Evolutionary conservation across 805 yeast species (phyloP).

Genomic region (Candida sakaeoensis): DNA sequence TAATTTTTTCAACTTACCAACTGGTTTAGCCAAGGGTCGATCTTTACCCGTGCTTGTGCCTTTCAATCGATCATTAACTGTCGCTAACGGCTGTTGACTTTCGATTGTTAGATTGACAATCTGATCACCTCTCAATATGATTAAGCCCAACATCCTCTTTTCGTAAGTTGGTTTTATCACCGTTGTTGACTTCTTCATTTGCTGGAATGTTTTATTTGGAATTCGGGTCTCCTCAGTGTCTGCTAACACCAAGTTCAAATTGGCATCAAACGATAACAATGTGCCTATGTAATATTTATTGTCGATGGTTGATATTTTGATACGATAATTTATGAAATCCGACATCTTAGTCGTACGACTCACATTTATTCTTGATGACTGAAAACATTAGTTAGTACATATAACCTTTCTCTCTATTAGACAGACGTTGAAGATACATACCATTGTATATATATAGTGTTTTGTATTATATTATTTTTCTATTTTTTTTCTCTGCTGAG

Average conservation of each 20-base stretch:
- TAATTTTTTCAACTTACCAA: slow-evolving; percentile 17
- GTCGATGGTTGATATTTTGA: slow-evolving; percentile 74
- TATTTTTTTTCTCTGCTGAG: background rate
- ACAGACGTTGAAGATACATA: background rate
- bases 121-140: slow-evolving; percentile 84
- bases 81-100: slow-evolving; percentile 40
- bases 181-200: slow-evolving; percentile 38
- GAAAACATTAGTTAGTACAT: background rate
- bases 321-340: slow-evolving; percentile 68
- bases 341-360: slow-evolving; percentile 45
- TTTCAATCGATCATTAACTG: slow-evolving; percentile 28
- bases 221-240: slow-evolving; percentile 82
- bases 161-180: slow-evolving; percentile 27
- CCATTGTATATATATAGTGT: slow-evolving; percentile 1
- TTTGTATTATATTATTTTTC: background rate
- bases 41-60: slow-evolving; percentile 22
- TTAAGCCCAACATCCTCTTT: slow-evolving; percentile 73
- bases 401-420: background rate
- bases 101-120: slow-evolving; percentile 71
- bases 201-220: slow-evolving; percentile 53
- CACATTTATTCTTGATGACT: slow-evolving; percentile 2
- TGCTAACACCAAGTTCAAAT: slow-evolving; percentile 79
- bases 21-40: slow-evolving; percentile 34
- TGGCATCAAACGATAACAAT: slow-evolving; percentile 82
- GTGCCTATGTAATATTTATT: slow-evolving; percentile 75